These are phyloP conservation scores for Lentithecium fluviatile DNA, from an alignment of 495 filamentous ascomycete species.

Conservation along the genomic window DNA sequence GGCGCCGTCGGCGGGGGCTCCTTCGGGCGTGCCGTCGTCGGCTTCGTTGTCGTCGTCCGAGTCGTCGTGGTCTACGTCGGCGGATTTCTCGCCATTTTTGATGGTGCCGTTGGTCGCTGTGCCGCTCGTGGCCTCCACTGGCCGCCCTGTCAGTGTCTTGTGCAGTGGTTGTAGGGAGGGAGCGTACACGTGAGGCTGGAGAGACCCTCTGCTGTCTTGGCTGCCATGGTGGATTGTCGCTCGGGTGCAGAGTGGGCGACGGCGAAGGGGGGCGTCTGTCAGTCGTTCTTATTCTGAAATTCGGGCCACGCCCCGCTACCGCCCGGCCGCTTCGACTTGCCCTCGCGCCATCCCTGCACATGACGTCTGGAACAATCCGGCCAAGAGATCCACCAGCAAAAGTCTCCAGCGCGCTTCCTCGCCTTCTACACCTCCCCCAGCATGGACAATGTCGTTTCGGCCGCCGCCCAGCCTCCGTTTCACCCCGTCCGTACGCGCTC, in stretches of 20 bases:
- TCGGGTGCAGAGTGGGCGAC: neutral
- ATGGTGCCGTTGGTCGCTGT: constrained; percentile 23
- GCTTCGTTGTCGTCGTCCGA: constrained; percentile 46
- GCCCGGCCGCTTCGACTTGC: constrained; percentile 6
- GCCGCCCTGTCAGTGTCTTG: neutral
- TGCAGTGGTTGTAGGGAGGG: neutral
- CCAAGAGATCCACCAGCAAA: neutral
- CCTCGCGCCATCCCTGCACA: neutral
- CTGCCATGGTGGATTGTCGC: constrained; percentile 32
- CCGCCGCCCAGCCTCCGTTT: neutral
- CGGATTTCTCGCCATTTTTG: constrained; percentile 30
- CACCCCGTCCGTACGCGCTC: neutral
- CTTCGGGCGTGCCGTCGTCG: constrained; percentile 36
- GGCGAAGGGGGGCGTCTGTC: neutral
- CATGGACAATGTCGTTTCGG: neutral
- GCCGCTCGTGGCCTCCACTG: constrained; percentile 32
- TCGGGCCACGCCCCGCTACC: neutral
- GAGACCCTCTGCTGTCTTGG: constrained; percentile 30
- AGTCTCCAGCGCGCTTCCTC: neutral
- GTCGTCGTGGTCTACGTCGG: constrained; percentile 41
- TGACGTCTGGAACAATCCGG: constrained; percentile 1
- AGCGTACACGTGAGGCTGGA: constrained; percentile 33
- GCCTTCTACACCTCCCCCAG: neutral
- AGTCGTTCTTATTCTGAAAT: neutral
- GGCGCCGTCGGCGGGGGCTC: constrained; percentile 33